Percentiles rank a stretch among this genome's conserved stretches.
Evolutionary conservation across 306 rosid species (phyloP).

Genomic region (Amphicarpaea edgeworthii): DNA sequence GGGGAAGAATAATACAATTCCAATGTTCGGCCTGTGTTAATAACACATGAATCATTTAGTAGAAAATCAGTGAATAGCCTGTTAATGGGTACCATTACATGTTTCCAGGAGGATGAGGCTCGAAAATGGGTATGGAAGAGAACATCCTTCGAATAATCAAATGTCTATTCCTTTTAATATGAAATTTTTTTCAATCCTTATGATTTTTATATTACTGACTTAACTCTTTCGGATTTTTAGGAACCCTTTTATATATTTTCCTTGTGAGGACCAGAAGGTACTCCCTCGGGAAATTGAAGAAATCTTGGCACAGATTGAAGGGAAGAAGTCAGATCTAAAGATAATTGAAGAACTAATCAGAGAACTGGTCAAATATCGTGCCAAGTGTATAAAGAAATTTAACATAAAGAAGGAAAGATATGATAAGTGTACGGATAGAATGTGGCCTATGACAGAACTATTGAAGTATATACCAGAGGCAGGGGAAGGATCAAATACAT

Average conservation of each 20-base stretch:
- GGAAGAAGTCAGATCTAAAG: slow-evolving; percentile 22
- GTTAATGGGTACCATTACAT: no score
- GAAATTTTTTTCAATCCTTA: not conserved
- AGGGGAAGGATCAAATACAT: not conserved
- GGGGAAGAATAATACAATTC: no score
- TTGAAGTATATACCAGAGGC: not conserved
- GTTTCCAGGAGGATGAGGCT: no score
- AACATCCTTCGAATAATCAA: no score
- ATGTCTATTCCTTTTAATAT: no score
- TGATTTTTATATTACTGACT: slow-evolving; percentile 20
- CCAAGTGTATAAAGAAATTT: not conserved
- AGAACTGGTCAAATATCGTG: accelerated
- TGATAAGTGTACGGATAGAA: no score
- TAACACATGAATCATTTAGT: no score
- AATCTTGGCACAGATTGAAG: slow-evolving; percentile 33
- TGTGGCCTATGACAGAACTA: not conserved
- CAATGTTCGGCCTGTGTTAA: no score
- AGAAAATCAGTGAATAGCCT: no score
- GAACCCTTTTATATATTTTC: slow-evolving; percentile 57
- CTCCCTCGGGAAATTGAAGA: not conserved
- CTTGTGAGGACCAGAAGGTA: slow-evolving; percentile 25
- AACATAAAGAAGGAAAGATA: no score
- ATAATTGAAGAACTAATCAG: not conserved
- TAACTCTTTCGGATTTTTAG: slow-evolving; percentile 44
- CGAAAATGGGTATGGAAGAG: no score